Percentiles rank a stretch among this genome's conserved stretches.
Conservation (phyloP, 2,329 filamentous ascomycete species). For the Escovopsis sp. region DNA sequence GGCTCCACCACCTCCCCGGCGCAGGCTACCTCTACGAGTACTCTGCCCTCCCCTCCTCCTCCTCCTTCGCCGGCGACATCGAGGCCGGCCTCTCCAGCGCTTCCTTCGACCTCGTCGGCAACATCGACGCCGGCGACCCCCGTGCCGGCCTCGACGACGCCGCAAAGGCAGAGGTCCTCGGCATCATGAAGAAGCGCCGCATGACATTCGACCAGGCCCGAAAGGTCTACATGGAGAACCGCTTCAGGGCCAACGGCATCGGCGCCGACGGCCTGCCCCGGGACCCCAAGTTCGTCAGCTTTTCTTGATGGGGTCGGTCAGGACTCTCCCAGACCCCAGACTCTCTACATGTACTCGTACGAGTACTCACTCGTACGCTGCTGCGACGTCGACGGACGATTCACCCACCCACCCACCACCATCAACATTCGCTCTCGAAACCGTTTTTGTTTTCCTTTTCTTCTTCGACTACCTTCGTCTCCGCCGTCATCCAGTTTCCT, state of each 20-base stretch:
- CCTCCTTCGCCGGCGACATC: slow-evolving; percentile 74
- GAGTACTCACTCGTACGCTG: too few relatives aligned
- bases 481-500: too few relatives aligned
- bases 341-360: too few relatives aligned
- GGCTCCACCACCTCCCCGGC: slow-evolving; percentile 53
- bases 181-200: slow-evolving; percentile 76
- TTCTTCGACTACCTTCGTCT: too few relatives aligned
- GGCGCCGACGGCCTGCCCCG: slow-evolving; percentile 72
- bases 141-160: slow-evolving; percentile 68
- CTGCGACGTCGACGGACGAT: too few relatives aligned
- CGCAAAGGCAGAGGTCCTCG: slow-evolving; percentile 68
- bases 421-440: too few relatives aligned
- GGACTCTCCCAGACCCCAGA: too few relatives aligned
- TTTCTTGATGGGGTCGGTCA: slow-evolving; percentile 27
- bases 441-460: too few relatives aligned
- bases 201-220: slow-evolving; percentile 86
- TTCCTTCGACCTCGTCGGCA: slow-evolving; percentile 70
- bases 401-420: too few relatives aligned
- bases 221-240: slow-evolving; percentile 68
- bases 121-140: slow-evolving; percentile 65
- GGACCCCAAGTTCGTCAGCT: slow-evolving; percentile 93
- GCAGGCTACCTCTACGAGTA: slow-evolving; percentile 58
- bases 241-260: slow-evolving; percentile 79
- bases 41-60: slow-evolving; percentile 60
- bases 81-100: slow-evolving; percentile 74